Percentiles rank a stretch among this genome's conserved stretches.
phyloP scores from a whole-genome alignment of 768 basidiomycete species.

The Nidularia sp. region DNA sequence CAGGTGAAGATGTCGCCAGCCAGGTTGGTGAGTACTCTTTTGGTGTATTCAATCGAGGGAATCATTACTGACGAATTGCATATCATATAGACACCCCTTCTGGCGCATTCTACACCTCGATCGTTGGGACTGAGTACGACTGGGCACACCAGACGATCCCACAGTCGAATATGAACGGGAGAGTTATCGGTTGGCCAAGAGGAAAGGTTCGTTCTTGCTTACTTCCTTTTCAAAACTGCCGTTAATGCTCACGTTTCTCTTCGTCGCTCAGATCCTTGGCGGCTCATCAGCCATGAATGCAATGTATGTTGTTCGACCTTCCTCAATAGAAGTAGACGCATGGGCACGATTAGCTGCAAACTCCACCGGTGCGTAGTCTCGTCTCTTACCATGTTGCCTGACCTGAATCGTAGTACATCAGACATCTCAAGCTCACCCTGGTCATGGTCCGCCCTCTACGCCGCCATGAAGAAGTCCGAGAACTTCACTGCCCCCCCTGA shows the following conservation, averaged over 20 bases:
- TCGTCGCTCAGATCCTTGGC: constrained; percentile 38
- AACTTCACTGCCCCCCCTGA: constrained; percentile 46
- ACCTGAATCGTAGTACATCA: too few species aligned
- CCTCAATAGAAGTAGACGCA: constrained; percentile 39
- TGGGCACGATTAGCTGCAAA: not conserved
- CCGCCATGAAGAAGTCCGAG: constrained; percentile 29
- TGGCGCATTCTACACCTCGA: constrained; percentile 42
- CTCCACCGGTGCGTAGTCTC: too few species aligned
- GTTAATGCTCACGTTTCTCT: not conserved
- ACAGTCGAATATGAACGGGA: constrained; percentile 36
- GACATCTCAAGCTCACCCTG: too few species aligned
- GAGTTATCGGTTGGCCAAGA: constrained; percentile 44
- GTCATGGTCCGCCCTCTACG: too few species aligned
- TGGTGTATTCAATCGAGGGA: not conserved
- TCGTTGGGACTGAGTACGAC: constrained; percentile 42
- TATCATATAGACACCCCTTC: constrained; percentile 32
- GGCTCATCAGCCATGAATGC: constrained; percentile 64
- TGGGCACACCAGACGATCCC: constrained; percentile 43
- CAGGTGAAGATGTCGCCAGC: constrained; percentile 14
- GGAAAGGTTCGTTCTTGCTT: constrained; percentile 36
- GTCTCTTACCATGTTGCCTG: too few species aligned
- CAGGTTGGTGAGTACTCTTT: not conserved
- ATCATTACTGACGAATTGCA: not conserved
- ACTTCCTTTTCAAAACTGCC: not conserved
- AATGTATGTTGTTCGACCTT: constrained; percentile 53